Evolutionary conservation across 192 early-diverging fungal species (phyloP), one percentile per base, ranked within the genome.

Genomic region (Coemansia sp.): DNA sequence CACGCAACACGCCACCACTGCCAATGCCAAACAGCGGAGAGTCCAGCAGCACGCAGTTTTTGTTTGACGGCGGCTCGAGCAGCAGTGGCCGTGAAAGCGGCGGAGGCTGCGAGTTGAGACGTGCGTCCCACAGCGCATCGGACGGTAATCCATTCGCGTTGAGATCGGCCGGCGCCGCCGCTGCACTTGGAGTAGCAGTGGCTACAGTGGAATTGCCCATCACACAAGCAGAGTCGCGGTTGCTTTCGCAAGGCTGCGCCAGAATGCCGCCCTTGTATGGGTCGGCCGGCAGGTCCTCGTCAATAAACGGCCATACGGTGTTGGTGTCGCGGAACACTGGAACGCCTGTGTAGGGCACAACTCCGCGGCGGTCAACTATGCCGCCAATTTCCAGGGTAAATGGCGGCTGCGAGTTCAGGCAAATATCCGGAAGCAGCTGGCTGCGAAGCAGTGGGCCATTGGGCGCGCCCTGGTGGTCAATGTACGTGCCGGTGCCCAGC

Each of bases 11-110:
- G 70, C 97, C 97, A 60, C 88, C 94, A 71, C 92, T 95, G 50
- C 95, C 95, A 86, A 98, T 97, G 22, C 97, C 95, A 85, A 97
- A 98, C 53, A 90, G 88, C 90, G 97, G 97, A 47, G 90, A 86
- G 68, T 98, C 97, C 87, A 99, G 86, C 72, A 96, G 90, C 51
- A 99, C 86, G 67, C 94, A 92, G 69, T 94, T 81, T 51, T 63
- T 60, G 48, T 56, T 63, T 22, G 72, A 59, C 4, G 72, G 68
- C 38, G 64, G 58, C 17, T n/a, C 43, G 32, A 50, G 19, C 54
- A 50, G 54, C 55, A 32, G 58, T 27, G 22, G 62, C 25, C 25
- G 53, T 37, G 63, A 22, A 39, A 12, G 64, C 27, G 53, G 27
- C 25, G 24, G 29, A 1, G 24, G 27, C 24, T n/a, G n/a, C 17